Conservation (phyloP, 768 basidiomycete species). For the Amanita pseudoporphyria region DNA sequence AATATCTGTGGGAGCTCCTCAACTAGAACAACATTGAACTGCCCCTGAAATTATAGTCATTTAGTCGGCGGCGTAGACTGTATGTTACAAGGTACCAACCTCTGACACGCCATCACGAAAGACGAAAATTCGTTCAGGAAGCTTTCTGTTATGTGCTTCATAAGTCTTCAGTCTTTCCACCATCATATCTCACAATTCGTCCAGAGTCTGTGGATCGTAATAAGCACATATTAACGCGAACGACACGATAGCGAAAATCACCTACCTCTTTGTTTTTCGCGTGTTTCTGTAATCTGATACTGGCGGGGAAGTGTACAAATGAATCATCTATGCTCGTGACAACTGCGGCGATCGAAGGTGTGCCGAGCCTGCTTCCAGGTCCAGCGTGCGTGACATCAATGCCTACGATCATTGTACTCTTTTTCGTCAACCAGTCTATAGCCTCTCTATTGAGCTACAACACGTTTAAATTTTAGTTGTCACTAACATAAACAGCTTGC, state of each 20-base stretch:
- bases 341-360: constrained; percentile 78
- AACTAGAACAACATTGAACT: no score
- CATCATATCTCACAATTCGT: constrained; percentile 56
- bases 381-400: no score
- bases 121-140: constrained; percentile 64
- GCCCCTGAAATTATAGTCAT: no score
- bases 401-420: constrained; percentile 75
- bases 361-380: no score
- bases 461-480: background rate
- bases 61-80: no score
- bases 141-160: constrained; percentile 38
- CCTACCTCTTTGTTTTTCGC: constrained; percentile 31
- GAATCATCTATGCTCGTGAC: constrained; percentile 64
- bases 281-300: constrained; percentile 53
- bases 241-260: background rate
- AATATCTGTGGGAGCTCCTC: no score
- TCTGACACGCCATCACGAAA: no score
- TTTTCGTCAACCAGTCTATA: constrained; percentile 56
- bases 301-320: no score
- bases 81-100: no score
- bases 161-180: constrained; percentile 57
- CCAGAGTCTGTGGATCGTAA: constrained; percentile 48
- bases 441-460: constrained; percentile 41
- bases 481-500: constrained; percentile 14
- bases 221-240: constrained; percentile 7